These are phyloP conservation scores for Zychaea mexicana DNA, from an alignment of 371 early-diverging fungal genomes.

Conservation along the genomic window DNA sequence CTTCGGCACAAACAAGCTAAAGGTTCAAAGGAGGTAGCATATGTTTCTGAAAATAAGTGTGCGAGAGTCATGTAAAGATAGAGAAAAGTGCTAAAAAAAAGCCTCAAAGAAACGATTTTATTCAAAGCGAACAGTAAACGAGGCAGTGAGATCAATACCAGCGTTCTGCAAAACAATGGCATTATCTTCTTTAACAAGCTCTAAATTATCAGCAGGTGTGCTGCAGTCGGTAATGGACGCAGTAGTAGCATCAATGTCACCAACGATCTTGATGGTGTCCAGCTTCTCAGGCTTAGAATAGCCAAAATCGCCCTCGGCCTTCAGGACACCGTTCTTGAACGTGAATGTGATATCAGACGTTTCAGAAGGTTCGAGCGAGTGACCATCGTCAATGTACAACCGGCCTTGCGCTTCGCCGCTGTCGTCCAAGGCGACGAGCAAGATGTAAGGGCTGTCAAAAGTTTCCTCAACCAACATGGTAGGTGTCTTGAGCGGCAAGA, in stretches of 20 bases:
- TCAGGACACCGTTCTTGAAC: constrained; percentile 26
- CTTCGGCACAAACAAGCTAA: too few species aligned
- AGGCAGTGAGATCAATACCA: constrained; percentile 3
- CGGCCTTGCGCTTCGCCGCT: constrained; percentile 46
- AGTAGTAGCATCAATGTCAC: neutral
- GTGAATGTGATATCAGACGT: constrained; percentile 31
- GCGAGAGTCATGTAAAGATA: too few species aligned
- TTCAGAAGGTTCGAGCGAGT: constrained; percentile 36
- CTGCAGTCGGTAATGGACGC: neutral
- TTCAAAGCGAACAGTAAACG: neutral
- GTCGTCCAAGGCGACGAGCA: constrained; percentile 56
- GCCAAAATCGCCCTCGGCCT: constrained; percentile 30
- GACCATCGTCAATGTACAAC: constrained; percentile 64
- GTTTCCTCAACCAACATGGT: constrained; percentile 50
- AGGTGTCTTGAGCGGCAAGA: constrained; percentile 52
- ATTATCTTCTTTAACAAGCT: neutral
- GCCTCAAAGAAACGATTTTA: too few species aligned
- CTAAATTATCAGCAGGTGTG: constrained; percentile 4
- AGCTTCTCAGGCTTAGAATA: constrained; percentile 29
- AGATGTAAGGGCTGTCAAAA: constrained; percentile 33
- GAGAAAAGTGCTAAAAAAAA: too few species aligned
- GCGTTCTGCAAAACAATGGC: neutral
- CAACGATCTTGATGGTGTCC: constrained; percentile 17
- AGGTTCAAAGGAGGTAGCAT: too few species aligned
- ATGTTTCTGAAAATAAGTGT: too few species aligned